These are phyloP conservation scores for Komagataella ulmi DNA, from an alignment of 805 yeast genomes.

Conservation along the genomic window DNA sequence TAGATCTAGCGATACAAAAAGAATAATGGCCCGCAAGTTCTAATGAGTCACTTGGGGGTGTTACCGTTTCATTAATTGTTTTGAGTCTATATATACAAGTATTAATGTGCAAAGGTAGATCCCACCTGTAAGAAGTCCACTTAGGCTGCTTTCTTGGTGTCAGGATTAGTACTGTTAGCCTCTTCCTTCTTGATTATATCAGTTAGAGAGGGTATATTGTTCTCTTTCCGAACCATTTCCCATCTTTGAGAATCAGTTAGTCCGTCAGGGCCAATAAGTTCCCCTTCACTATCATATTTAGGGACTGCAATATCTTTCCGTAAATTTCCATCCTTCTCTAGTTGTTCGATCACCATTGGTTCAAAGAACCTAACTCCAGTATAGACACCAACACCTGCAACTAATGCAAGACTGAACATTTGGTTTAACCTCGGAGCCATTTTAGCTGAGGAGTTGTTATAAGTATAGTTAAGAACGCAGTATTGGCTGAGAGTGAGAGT, in stretches of 20 bases:
- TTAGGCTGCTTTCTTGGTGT: neutral
- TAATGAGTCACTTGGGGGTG: neutral
- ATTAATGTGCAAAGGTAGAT: neutral
- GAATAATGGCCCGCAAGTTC: neutral
- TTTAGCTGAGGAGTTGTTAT: neutral
- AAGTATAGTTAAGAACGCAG: neutral
- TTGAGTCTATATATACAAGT: neutral
- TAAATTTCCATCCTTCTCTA: conserved; percentile 51
- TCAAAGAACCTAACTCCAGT: conserved; percentile 58
- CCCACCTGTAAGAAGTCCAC: neutral
- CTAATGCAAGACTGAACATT: conserved; percentile 8
- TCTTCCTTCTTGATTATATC: neutral
- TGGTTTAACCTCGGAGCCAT: conserved; percentile 1
- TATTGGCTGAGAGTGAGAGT: neutral
- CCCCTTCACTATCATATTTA: conserved; percentile 33
- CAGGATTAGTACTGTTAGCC: neutral
- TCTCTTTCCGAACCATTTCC: conserved; percentile 8
- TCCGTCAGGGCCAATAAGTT: conserved; percentile 13
- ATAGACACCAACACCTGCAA: conserved; percentile 26
- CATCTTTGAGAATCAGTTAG: conserved; percentile 8
- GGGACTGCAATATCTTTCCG: conserved; percentile 48
- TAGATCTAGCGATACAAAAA: too few relatives aligned
- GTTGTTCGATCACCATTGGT: conserved; percentile 50
- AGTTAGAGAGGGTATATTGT: neutral
- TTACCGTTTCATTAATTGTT: neutral